Percentiles rank a stretch among this genome's conserved stretches.
Conservation (phyloP, 805 yeast species). For the Candida khao-thaluensis region DNA sequence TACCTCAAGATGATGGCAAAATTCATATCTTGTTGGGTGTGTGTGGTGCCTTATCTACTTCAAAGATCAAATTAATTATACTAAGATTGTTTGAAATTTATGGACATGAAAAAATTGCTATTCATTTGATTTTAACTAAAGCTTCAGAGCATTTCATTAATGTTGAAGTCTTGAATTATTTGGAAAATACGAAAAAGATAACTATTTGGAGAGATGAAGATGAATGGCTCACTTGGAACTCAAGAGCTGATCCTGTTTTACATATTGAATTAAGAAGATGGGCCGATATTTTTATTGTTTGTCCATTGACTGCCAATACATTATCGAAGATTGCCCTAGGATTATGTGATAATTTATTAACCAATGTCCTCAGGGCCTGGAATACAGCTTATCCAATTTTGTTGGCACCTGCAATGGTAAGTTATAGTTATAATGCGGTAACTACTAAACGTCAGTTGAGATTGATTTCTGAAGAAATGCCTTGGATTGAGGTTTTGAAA, state of each 20-base stretch:
- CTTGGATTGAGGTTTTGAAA: constrained; percentile 89
- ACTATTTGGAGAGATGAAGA: constrained; percentile 58
- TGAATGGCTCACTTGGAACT: constrained; percentile 74
- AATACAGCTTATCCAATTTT: constrained; percentile 86
- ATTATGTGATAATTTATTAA: constrained; percentile 85
- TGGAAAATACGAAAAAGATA: constrained; percentile 42
- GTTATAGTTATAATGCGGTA: constrained; percentile 85
- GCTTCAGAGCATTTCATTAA: constrained; percentile 53
- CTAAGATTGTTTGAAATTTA: constrained; percentile 52
- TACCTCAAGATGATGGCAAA: constrained; percentile 54
- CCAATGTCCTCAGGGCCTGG: constrained; percentile 94
- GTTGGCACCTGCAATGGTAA: constrained; percentile 94
- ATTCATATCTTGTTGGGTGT: constrained; percentile 56
- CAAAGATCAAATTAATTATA: constrained; percentile 53
- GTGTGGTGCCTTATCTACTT: constrained; percentile 55
- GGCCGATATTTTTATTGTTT: constrained; percentile 92
- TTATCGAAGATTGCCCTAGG: constrained; percentile 88
- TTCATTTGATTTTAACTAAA: constrained; percentile 54
- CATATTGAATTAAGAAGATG: constrained; percentile 94
- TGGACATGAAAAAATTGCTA: constrained; percentile 47
- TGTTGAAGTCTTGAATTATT: constrained; percentile 40
- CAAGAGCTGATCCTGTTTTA: constrained; percentile 83
- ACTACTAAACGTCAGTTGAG: constrained; percentile 81
- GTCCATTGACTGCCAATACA: constrained; percentile 95
- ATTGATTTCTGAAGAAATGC: constrained; percentile 83